phyloP scores from a whole-genome alignment of 306 rosid genomes.

The Vicia villosa region DNA sequence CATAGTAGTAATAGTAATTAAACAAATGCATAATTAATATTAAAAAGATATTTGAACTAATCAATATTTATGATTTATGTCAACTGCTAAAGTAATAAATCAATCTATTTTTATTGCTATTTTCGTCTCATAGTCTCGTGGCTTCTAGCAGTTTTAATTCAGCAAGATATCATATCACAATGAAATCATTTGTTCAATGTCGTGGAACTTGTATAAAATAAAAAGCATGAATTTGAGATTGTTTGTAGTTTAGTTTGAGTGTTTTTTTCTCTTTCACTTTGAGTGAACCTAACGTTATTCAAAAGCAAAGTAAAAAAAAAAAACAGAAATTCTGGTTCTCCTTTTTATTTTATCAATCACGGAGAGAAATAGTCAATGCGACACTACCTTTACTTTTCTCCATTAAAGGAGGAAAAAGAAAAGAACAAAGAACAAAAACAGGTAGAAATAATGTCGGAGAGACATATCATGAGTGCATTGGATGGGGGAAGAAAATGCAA shows the following conservation, averaged over 20 bases:
- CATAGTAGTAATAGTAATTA: neutral
- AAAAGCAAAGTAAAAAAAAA: neutral
- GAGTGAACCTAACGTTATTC: neutral
- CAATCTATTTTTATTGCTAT: neutral
- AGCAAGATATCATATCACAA: neutral
- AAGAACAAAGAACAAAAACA: neutral
- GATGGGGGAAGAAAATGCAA: neutral
- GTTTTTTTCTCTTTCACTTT: neutral
- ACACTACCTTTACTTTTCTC: neutral
- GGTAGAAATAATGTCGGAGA: slow-evolving; percentile 42
- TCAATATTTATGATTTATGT: slow-evolving; percentile 14
- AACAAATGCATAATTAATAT: neutral
- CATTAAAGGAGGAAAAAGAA: neutral
- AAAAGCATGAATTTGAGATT: neutral
- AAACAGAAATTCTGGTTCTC: slow-evolving; percentile 5
- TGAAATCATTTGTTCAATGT: neutral
- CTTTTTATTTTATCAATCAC: neutral
- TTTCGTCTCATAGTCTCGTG: neutral
- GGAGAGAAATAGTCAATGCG: neutral
- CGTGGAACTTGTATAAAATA: neutral
- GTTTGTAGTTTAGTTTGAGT: neutral
- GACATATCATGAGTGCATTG: slow-evolving; percentile 36
- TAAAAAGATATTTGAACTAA: neutral
- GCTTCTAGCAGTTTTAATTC: neutral
- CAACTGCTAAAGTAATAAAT: neutral